Evolutionary conservation across 108 stramenopile species (phyloP), one percentile per base, ranked within the genome.

Genomic region (Craspedostauros australis): DNA sequence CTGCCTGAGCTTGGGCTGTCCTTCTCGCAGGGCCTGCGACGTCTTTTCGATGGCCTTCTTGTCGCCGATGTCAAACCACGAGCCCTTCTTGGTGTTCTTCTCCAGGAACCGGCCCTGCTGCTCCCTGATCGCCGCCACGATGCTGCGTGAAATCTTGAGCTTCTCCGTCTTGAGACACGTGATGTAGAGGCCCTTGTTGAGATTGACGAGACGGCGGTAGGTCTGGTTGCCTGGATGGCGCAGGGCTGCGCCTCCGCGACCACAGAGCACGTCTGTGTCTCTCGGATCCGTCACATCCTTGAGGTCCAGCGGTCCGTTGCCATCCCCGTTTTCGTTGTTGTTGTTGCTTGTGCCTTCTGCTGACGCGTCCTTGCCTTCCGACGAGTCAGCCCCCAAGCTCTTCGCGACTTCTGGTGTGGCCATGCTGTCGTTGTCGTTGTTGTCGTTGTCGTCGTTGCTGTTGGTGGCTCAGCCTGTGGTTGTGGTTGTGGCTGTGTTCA

Each of bases 11-110:
- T 85, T 80, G 31, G 88, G 88, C 27, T 82, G 81, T n/a, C 79
- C 81, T 49, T 88, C 86, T 21, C 86, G 50, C n/a, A 88, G 62
- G n/a, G 82, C 82, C 50, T 88, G 86, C 5, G 79, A 76, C 12
- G 86, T 83, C 50, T 88, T 88, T 65, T 79, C 80, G 7, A 77
- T 53, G 12, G 86, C 86, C 48, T 83, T 83, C 40, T 80, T 88
- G 44, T 76, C 77, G 7, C 76, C 86, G 29, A 83, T 80, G 46
- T 88, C 86, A 37, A 73, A 74, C 73, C 77, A 78, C 3, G 52
- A 51, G 5, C 29, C 57, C 31, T 62, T 59, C 20, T 58, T 68
- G 4, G 48, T 28, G 16, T 86, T 72, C 43, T 80, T 79, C 69
- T 83, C 81, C 50, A 89, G 68, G 50, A 89, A 89, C 3, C 82